phyloP scores from a whole-genome alignment of 306 rosid genomes.

The Albizia julibrissin region DNA sequence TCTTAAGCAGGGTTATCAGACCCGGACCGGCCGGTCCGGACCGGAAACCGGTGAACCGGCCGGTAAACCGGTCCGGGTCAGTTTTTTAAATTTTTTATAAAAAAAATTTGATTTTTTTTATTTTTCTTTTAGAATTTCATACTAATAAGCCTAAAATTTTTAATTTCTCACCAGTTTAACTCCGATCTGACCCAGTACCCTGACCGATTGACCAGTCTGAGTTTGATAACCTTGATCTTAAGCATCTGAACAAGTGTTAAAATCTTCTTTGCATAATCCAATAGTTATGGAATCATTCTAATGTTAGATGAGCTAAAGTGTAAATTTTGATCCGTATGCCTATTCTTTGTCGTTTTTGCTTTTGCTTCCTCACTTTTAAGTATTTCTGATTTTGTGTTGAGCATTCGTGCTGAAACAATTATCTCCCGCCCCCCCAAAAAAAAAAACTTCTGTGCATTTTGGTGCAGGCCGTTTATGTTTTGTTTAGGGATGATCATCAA shows the following conservation, averaged over 20 bases:
- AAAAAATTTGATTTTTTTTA: no score
- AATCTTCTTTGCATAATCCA: background rate
- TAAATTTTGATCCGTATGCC: background rate
- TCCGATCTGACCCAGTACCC: no score
- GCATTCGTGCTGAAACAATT: background rate
- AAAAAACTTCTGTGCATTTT: slow-evolving; percentile 6
- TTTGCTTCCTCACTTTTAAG: background rate
- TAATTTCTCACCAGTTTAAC: no score
- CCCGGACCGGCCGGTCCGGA: no score
- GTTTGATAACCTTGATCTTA: no score
- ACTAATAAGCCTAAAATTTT: no score
- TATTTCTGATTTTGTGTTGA: background rate
- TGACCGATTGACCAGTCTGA: no score
- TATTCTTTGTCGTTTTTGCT: background rate
- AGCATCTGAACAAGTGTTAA: background rate
- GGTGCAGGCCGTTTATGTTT: slow-evolving; percentile 73
- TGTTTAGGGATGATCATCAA: slow-evolving; percentile 58
- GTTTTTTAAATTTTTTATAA: no score
- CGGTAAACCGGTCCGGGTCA: no score
- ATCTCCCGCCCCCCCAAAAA: background rate
- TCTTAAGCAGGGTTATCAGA: no score
- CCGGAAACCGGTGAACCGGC: no score
- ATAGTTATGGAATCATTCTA: slow-evolving; percentile 13
- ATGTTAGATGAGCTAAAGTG: background rate
- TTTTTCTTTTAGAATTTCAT: no score